These are phyloP conservation scores for Chamaecrista fasciculata DNA, from an alignment of 306 rosid species.

Conservation along the genomic window DNA sequence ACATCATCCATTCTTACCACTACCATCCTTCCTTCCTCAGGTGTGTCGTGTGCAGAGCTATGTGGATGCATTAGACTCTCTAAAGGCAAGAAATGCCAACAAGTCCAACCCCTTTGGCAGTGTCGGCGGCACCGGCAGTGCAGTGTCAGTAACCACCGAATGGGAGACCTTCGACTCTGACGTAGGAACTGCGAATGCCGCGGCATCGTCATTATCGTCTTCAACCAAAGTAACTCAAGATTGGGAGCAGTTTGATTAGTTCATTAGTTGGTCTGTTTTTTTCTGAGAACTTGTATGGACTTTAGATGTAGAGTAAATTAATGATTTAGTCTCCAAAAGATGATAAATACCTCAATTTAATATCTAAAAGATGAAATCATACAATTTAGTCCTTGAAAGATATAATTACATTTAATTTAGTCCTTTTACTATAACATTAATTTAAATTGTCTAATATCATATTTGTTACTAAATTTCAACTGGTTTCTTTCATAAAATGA, in stretches of 20 bases:
- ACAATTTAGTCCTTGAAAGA: too few relatives aligned
- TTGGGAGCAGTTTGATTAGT: constrained; percentile 54
- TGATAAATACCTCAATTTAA: too few relatives aligned
- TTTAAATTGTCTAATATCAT: too few relatives aligned
- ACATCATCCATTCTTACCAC: constrained; percentile 3
- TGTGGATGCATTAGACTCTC: constrained; percentile 43
- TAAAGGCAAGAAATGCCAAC: constrained; percentile 40
- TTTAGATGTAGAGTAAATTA: too few relatives aligned
- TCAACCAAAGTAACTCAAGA: constrained; percentile 50
- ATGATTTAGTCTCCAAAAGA: too few relatives aligned
- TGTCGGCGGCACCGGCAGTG: constrained; percentile 31
- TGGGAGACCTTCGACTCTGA: constrained; percentile 77
- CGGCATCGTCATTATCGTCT: constrained; percentile 31
- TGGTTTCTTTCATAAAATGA: too few relatives aligned
- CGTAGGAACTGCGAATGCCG: constrained; percentile 37
- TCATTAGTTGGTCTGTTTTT: background rate
- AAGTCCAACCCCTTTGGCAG: constrained; percentile 33
- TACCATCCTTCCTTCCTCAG: constrained; percentile 58
- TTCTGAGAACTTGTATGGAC: background rate
- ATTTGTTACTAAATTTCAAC: too few relatives aligned
- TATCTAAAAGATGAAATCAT: too few relatives aligned
- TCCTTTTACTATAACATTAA: too few relatives aligned
- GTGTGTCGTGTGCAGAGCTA: constrained; percentile 42
- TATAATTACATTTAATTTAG: too few relatives aligned
- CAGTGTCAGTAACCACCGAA: constrained; percentile 52